These are phyloP conservation scores for Ammopiptanthus mongolicus DNA, from an alignment of 306 rosid species.

Conservation along the genomic window DNA sequence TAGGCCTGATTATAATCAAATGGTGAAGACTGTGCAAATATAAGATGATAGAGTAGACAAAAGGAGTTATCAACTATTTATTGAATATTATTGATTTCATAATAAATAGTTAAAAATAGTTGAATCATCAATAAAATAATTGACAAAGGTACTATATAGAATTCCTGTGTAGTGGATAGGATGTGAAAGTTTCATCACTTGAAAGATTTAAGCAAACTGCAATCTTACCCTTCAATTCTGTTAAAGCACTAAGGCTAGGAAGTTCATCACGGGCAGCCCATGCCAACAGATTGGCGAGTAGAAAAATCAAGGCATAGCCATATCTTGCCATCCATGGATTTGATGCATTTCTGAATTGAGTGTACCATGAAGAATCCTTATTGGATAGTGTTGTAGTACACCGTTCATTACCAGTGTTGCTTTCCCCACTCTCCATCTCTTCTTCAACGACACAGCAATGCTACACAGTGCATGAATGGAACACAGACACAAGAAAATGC, in stretches of 20 bases:
- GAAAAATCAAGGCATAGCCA: slow-evolving; percentile 72
- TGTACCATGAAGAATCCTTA: slow-evolving; percentile 50
- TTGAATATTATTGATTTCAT: no score
- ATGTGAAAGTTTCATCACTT: not conserved
- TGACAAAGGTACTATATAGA: no score
- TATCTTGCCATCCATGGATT: slow-evolving; percentile 99
- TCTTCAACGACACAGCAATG: slow-evolving; percentile 22
- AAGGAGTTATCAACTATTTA: no score
- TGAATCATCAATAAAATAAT: no score
- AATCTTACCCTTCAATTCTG: slow-evolving; percentile 61
- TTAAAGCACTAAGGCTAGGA: slow-evolving; percentile 41
- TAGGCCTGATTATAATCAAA: no score
- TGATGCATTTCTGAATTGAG: slow-evolving; percentile 68
- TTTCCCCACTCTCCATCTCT: slow-evolving; percentile 46
- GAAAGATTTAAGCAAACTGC: slow-evolving; percentile 18
- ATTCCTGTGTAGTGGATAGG: not conserved
- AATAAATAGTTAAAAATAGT: no score
- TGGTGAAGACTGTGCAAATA: no score
- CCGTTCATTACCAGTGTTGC: slow-evolving; percentile 19
- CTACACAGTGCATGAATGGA: slow-evolving; percentile 7
- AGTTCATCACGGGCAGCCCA: slow-evolving; percentile 92
- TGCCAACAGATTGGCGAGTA: slow-evolving; percentile 65
- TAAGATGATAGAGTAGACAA: no score
- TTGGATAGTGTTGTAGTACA: not conserved
- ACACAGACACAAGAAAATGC: not conserved